Evolutionary conservation across 176 grass and related monocot genomes (phyloP).

Genomic region (Cocos nucifera): DNA sequence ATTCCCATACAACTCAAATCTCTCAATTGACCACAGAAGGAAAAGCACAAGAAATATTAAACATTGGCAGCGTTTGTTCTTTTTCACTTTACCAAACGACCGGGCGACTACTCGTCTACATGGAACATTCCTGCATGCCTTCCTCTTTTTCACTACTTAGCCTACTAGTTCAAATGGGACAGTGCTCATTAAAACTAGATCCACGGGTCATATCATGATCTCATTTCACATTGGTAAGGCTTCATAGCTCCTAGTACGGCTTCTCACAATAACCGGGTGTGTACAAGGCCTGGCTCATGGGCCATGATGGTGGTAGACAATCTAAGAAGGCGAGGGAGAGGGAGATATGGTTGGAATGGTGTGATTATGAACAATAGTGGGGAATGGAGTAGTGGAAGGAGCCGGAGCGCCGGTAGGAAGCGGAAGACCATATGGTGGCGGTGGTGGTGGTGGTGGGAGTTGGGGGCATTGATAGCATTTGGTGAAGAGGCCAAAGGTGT

Average conservation of each 20-base stretch:
- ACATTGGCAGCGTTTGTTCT: no score
- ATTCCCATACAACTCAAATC: neutral
- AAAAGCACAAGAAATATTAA: neutral
- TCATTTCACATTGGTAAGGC: no score
- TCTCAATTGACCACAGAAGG: neutral
- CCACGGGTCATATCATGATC: no score
- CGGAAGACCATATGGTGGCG: neutral
- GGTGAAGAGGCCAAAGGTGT: conserved; percentile 2
- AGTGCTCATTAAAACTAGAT: no score
- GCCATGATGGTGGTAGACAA: conserved; percentile 4
- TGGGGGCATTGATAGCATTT: conserved; percentile 1
- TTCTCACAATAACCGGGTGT: no score
- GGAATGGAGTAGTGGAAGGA: conserved; percentile 18
- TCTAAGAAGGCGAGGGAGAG: conserved; percentile 12
- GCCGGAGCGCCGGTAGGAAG: conserved; percentile 5
- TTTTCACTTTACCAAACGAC: no score
- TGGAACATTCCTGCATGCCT: no score
- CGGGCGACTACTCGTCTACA: no score
- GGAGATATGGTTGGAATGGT: conserved; percentile 18
- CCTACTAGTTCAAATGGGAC: no score
- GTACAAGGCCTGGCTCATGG: neutral
- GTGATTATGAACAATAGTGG: conserved; percentile 21
- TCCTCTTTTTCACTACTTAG: no score
- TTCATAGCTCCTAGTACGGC: no score
- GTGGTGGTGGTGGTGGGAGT: no score